Percentiles rank a stretch among this genome's conserved stretches.
Evolutionary conservation across 1,139 yeast species (phyloP).

Genomic region (Yamadazyma atlantica): DNA sequence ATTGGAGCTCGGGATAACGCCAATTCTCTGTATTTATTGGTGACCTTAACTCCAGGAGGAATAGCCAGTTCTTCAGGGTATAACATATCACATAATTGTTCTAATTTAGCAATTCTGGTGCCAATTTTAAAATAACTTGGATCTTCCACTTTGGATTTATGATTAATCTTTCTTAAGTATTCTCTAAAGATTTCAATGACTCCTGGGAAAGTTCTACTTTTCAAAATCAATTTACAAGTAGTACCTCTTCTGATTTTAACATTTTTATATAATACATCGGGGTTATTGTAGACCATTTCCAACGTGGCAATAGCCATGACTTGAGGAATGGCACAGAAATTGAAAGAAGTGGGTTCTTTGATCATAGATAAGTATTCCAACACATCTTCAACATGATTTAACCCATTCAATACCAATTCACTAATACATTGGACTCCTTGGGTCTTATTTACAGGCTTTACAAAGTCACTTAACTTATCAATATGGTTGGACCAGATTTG

Average conservation of each 20-base stretch:
- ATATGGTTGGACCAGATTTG: slow-evolving; percentile 90
- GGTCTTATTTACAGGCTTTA: slow-evolving; percentile 33
- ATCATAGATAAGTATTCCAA: slow-evolving; percentile 74
- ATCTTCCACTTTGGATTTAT: slow-evolving; percentile 73
- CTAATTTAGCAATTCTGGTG: slow-evolving; percentile 82
- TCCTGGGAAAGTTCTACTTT: slow-evolving; percentile 72
- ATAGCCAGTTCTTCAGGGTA: slow-evolving; percentile 47
- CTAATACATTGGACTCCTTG: slow-evolving; percentile 73
- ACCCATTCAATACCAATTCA: slow-evolving; percentile 77
- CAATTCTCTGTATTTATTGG: slow-evolving; percentile 26
- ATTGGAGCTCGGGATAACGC: slow-evolving; percentile 17
- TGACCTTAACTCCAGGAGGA: slow-evolving; percentile 31
- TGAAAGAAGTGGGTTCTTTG: slow-evolving; percentile 79
- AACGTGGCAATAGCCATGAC: slow-evolving; percentile 98
- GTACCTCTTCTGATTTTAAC: slow-evolving; percentile 94
- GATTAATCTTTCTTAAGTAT: slow-evolving; percentile 75
- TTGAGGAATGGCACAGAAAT: slow-evolving; percentile 96
- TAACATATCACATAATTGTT: slow-evolving; percentile 77
- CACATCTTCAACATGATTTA: slow-evolving; percentile 76
- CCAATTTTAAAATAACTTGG: slow-evolving; percentile 87
- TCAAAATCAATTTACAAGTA: slow-evolving; percentile 73
- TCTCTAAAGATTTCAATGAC: slow-evolving; percentile 74
- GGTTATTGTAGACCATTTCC: slow-evolving; percentile 82
- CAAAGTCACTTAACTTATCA: slow-evolving; percentile 58
- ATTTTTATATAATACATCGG: slow-evolving; percentile 63